phyloP scores from a whole-genome alignment of 768 basidiomycete genomes.

The Russula ochroleuca region DNA sequence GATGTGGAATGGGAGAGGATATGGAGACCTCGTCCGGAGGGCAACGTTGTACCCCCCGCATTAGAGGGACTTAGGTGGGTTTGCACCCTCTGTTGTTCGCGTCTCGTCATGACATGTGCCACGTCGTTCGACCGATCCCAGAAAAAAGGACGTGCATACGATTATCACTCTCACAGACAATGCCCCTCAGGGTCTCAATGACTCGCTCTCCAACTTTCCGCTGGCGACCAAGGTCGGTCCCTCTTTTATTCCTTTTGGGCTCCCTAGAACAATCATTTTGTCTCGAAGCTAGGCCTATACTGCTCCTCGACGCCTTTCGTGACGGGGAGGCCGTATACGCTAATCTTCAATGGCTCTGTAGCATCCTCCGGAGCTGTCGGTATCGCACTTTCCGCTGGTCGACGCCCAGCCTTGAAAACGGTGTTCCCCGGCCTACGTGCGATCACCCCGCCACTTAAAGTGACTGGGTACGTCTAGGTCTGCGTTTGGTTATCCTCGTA shows the following conservation, averaged over 20 bases:
- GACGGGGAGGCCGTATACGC: conserved; percentile 67
- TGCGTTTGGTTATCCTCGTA: not conserved
- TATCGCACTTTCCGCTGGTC: conserved; percentile 39
- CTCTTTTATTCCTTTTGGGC: not conserved
- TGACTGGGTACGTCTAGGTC: conserved; percentile 45
- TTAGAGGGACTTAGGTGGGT: conserved; percentile 41
- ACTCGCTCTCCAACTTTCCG: conserved; percentile 42
- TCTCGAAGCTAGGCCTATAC: conserved; percentile 57
- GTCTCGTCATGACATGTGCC: not conserved
- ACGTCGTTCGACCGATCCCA: conserved; percentile 8
- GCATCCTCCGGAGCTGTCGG: conserved; percentile 67
- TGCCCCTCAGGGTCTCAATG: conserved; percentile 53
- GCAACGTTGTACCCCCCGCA: conserved; percentile 37
- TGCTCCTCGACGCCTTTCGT: conserved; percentile 76
- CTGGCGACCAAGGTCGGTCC: conserved; percentile 46
- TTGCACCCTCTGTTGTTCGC: not conserved
- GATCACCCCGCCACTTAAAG: conserved; percentile 44
- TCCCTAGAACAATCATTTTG: conserved; percentile 2
- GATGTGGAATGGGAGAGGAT: conserved; percentile 49
- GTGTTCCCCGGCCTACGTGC: conserved; percentile 41
- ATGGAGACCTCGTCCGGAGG: conserved; percentile 39
- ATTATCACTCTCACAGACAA: conserved; percentile 56
- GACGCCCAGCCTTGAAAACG: conserved; percentile 27
- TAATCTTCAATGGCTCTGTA: conserved; percentile 55
- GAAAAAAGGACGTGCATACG: conserved; percentile 31